phyloP scores from a whole-genome alignment of 495 filamentous ascomycete species.

The Diplogelasinospora grovesii region DNA sequence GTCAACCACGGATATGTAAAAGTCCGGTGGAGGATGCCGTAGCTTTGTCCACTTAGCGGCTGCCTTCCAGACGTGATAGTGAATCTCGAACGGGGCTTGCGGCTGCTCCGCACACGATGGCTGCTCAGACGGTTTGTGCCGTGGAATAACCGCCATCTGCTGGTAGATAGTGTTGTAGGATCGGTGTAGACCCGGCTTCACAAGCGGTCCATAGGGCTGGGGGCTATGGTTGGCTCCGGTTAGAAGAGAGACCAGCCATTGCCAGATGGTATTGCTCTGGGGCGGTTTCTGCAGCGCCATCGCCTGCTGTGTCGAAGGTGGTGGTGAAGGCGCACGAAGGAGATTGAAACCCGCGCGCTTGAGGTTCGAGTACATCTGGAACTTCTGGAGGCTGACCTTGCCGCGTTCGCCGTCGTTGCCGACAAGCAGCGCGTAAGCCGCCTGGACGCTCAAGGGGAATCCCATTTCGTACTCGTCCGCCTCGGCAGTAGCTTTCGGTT shows the following conservation, averaged over 20 bases:
- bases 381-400: constrained; percentile 66
- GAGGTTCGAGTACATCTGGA: constrained; percentile 76
- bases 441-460: constrained; percentile 81
- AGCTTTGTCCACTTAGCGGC: constrained; percentile 63
- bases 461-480: constrained; percentile 51
- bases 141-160: constrained; percentile 67
- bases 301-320: constrained; percentile 6
- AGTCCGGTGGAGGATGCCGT: constrained; percentile 69
- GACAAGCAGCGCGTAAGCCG: constrained; percentile 75
- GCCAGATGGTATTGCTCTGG: constrained; percentile 25
- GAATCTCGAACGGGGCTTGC: constrained; percentile 57
- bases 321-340: constrained; percentile 50
- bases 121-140: constrained; percentile 47
- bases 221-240: constrained; percentile 11
- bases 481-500: constrained; percentile 18
- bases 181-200: constrained; percentile 70
- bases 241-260: constrained; percentile 38
- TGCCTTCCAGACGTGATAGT: constrained; percentile 73
- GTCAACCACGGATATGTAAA: constrained; percentile 71
- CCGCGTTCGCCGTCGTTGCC: constrained; percentile 55
- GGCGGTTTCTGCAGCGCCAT: not conserved
- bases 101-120: constrained; percentile 15
- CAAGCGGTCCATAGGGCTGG: constrained; percentile 55
- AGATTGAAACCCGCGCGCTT: constrained; percentile 80
- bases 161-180: constrained; percentile 73